Evolutionary conservation across 805 yeast species (phyloP), one percentile per base, ranked within the genome.

Genomic region (Jamesozyma spencerorum): DNA sequence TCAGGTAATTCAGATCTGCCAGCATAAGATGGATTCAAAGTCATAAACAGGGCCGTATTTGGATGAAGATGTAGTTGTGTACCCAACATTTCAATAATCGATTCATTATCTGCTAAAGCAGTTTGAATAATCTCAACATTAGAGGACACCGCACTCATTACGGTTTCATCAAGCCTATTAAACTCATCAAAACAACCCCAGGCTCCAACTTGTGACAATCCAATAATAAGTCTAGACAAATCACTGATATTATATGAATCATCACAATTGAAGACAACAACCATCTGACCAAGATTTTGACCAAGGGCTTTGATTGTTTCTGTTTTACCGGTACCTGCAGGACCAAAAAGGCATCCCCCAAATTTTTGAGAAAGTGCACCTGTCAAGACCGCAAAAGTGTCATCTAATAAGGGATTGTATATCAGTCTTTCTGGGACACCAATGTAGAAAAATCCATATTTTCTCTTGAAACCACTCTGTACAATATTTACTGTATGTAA

Each of bases 131-230:
- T 65, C 47, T 82, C 94, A 19, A 90, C 71, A 50, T 81, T 85
- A 0, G 90, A 75, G 0, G 97, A 81, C 0, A 86, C 81, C 0
- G 96, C 88, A 61, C 95, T 85, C 36, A 90, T 64, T 43, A 80
- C 81, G 12, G 69, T 70, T 43, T 73, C 74, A 31, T 77, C 80
- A 24, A 90, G 69, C 46, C 97, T 69, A 54, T 90, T 90, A 54
- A 90, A 88, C 58, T 90, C 97, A 58, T 90, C 97, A 63, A 90
- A 90, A 60, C 97, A 90, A 4, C 88, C 94, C 95, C 95, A 90
- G 1, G 87, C 81, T 1, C 95, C 95, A 5, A 86, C 75, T 45
- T 78, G 78, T 44, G 88, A 79, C 8, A 87, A 66, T 36, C 97
- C 97, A 18, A 75, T 53, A 26, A 90, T 64, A 18, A 90, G 75